Conservation (phyloP, 345 rosid genomes). For the Euphorbia lathyris region DNA sequence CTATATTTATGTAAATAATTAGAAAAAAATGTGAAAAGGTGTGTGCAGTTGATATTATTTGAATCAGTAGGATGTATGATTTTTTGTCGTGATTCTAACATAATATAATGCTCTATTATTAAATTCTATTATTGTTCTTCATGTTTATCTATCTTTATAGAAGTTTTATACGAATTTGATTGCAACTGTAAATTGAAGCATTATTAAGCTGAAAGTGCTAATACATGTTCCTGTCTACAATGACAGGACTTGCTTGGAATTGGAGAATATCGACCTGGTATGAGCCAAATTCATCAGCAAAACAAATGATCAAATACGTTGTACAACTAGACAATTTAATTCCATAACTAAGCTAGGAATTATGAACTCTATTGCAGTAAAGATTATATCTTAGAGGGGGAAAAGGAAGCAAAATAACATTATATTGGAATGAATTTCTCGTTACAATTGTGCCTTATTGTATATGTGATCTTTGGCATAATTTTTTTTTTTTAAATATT, state of each 20-base stretch:
- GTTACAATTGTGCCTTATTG: not conserved
- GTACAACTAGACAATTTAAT: not conserved
- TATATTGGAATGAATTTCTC: not conserved
- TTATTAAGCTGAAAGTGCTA: slow-evolving; percentile 9
- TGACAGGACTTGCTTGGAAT: slow-evolving; percentile 76
- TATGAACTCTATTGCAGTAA: not conserved
- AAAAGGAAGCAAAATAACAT: not conserved
- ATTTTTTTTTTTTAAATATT: not conserved
- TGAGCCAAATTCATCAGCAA: slow-evolving; percentile 39
- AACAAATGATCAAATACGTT: slow-evolving; percentile 12
- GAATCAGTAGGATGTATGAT: not conserved
- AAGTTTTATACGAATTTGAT: not conserved
- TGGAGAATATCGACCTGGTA: slow-evolving; percentile 66
- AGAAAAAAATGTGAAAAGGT: too few species aligned
- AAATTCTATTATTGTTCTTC: slow-evolving; percentile 3
- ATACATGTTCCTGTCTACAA: not conserved
- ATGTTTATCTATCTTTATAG: not conserved
- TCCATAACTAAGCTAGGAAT: not conserved
- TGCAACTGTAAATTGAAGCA: not conserved
- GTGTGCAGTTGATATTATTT: too few species aligned
- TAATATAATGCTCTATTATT: not conserved
- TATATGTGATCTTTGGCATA: not conserved
- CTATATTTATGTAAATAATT: too few species aligned
- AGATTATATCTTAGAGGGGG: not conserved
- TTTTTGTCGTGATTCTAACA: not conserved